phyloP scores from a whole-genome alignment of 1,284 basidiomycete genomes.

The Cronartium ribicola region DNA sequence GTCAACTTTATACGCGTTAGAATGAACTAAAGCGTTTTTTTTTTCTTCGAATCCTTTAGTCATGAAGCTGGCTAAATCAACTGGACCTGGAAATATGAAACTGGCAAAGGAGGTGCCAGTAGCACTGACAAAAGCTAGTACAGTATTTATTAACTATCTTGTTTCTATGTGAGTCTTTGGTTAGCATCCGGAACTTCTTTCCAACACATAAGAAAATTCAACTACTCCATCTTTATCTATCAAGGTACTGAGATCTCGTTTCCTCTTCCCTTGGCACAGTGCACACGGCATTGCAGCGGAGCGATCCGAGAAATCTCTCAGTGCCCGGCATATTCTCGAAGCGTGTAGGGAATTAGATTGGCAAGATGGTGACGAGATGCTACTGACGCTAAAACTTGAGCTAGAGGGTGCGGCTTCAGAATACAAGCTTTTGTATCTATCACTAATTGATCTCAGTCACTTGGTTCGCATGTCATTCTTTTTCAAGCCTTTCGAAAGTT shows the following conservation, averaged over 20 bases:
- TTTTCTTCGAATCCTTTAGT: slow-evolving; percentile 5
- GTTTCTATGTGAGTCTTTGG: slow-evolving; percentile 22
- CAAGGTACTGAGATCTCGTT: background rate
- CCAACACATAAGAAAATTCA: background rate
- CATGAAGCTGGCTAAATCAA: slow-evolving; percentile 39
- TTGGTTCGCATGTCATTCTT: background rate
- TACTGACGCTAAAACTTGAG: slow-evolving; percentile 16
- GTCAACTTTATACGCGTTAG: no score
- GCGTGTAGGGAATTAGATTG: slow-evolving; percentile 33
- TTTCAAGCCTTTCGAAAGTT: slow-evolving; percentile 27
- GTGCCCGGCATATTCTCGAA: slow-evolving; percentile 28
- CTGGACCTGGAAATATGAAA: slow-evolving; percentile 28
- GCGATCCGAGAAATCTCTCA: slow-evolving; percentile 28
- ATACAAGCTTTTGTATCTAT: background rate
- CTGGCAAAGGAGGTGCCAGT: slow-evolving; percentile 32
- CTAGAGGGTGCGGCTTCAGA: background rate
- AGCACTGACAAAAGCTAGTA: slow-evolving; percentile 22
- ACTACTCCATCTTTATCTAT: background rate
- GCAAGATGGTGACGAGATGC: slow-evolving; percentile 21
- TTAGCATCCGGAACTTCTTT: background rate
- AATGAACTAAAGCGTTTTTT: background rate
- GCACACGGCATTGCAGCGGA: slow-evolving; percentile 25
- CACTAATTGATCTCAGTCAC: no score
- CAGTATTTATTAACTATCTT: slow-evolving; percentile 33
- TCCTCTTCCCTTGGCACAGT: background rate